These are phyloP conservation scores for Taphrina populina DNA, from an alignment of 1,139 yeast species.

Conservation along the genomic window DNA sequence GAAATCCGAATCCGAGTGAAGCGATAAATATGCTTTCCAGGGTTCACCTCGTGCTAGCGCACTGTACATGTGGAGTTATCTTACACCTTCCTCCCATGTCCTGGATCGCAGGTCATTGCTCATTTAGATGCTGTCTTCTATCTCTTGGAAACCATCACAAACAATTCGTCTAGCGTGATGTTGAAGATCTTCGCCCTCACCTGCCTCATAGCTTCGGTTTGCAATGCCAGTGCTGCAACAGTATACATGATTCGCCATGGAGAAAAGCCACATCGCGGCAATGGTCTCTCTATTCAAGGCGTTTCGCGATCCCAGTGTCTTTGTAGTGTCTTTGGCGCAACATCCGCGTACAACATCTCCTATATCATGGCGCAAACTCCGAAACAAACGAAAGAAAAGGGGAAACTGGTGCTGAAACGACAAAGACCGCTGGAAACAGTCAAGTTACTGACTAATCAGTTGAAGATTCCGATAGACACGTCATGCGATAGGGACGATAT, in stretches of 20 bases:
- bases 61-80: too few relatives aligned
- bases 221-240: too few relatives aligned
- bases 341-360: constrained; percentile 9
- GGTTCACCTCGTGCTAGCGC: too few relatives aligned
- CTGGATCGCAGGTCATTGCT: too few relatives aligned
- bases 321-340: not conserved
- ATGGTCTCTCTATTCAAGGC: constrained; percentile 2
- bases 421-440: constrained; percentile 11
- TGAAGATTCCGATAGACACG: constrained; percentile 1
- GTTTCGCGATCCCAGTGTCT: constrained; percentile 13
- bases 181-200: too few relatives aligned
- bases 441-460: constrained; percentile 7
- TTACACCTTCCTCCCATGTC: too few relatives aligned
- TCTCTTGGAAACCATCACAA: too few relatives aligned
- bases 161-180: too few relatives aligned
- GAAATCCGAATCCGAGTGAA: too few relatives aligned
- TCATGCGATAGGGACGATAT: constrained; percentile 15
- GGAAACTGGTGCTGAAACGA: not conserved
- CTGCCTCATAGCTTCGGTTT: too few relatives aligned
- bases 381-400: not conserved
- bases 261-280: constrained; percentile 17
- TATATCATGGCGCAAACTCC: constrained; percentile 14
- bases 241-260: constrained; percentile 29
- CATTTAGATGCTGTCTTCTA: too few relatives aligned
- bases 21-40: too few relatives aligned